Evolutionary conservation across 2,329 filamentous ascomycete species (phyloP), one percentile per base, ranked within the genome.

Genomic region (Diaporthe helianthi): DNA sequence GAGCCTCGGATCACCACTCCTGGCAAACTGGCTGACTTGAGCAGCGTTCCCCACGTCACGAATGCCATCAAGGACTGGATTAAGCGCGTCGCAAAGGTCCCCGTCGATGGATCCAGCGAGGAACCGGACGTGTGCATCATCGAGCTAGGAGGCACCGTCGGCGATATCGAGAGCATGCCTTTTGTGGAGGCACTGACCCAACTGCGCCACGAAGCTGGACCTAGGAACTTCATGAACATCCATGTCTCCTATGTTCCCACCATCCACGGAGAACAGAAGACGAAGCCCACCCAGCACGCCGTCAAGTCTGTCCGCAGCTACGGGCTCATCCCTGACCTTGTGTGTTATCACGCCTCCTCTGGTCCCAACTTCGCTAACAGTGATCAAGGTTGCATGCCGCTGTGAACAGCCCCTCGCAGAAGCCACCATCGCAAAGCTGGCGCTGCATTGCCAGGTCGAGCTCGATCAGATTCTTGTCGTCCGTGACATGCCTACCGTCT

Each of bases 1-100:
- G 15, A 4, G 24, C 31, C 10, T 29, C 19, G 51, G 24, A 17
- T 31, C 24, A 26, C 13, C 29, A 17, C 24, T 36, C 9, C 46
- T 67, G 49, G 26, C 29, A 55, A 17, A 12, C 17, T 46, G 53
- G 41, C 70, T 70, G 46, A 71, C 53, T 13, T 61, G 19, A 24
- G 17, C 49, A 71, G 70, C 44, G 94, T 98, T 6, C 95, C 95
- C 2, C 95, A 98, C 80, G 86, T 98, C 74, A 97, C 94, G 67
- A 90, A 97, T 77, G 93, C 91, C 22, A 97, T 98, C 76, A 92
- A 97, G 80, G 92, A 97, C 70, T 97, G 93, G 92, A 93, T 98
- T 73, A 89, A 94, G 81, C 87, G 92, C 31, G 95, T 98, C 15
- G 91, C 95, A 38, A 89, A 86, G 76, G 90, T 96, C 51, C 92